These are phyloP conservation scores for Helminthosporium solani DNA, from an alignment of 2,329 filamentous ascomycete genomes.

Conservation along the genomic window DNA sequence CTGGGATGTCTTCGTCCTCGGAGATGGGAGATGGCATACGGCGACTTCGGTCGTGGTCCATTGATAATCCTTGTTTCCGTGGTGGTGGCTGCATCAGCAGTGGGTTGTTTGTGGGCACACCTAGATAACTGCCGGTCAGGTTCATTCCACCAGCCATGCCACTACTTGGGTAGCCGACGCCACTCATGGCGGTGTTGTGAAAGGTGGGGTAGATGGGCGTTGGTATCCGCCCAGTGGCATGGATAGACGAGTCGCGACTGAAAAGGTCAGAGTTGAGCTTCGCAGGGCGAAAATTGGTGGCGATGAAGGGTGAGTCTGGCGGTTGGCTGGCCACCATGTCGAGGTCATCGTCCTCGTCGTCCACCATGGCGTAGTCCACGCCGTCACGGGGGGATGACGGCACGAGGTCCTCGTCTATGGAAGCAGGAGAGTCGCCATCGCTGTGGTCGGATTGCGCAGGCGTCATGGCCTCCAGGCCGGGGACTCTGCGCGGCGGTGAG, in stretches of 20 bases:
- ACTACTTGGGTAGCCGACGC: conserved; percentile 30
- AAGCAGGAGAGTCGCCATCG: conserved; percentile 29
- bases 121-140: conserved; percentile 13
- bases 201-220: conserved; percentile 45
- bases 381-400: conserved; percentile 22
- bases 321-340: conserved; percentile 37
- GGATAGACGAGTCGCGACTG: conserved; percentile 16
- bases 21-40: conserved; percentile 46
- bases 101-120: conserved; percentile 8
- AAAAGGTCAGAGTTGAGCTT: conserved; percentile 36
- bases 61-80: conserved; percentile 17
- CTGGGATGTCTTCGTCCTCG: conserved; percentile 41
- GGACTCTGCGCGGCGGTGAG: conserved; percentile 28
- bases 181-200: conserved; percentile 22
- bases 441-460: conserved; percentile 32
- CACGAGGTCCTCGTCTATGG: conserved; percentile 19
- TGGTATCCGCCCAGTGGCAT: conserved; percentile 36
- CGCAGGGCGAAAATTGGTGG: conserved; percentile 32
- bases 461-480: conserved; percentile 32
- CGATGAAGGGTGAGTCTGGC: conserved; percentile 35
- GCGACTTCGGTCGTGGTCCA: conserved; percentile 27
- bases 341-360: conserved; percentile 40
- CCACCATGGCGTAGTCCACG: conserved; percentile 39
- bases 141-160: conserved; percentile 28
- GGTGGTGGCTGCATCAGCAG: conserved; percentile 19